These are phyloP conservation scores for Leptographium radiaticola DNA, from an alignment of 2,329 filamentous ascomycete species.

Conservation along the genomic window DNA sequence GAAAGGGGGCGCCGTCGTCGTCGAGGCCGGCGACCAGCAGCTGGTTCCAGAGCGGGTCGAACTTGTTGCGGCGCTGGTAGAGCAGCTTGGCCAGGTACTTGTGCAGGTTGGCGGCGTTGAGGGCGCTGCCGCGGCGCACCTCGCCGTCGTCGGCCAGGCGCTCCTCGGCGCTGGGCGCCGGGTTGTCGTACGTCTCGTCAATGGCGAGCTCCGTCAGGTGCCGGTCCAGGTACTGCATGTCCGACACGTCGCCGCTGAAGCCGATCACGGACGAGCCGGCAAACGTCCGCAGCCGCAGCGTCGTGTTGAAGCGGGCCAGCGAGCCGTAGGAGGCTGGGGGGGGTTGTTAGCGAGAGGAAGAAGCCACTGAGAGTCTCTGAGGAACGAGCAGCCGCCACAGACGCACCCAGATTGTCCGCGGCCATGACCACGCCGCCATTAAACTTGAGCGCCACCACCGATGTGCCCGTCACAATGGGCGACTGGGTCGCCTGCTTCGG, in stretches of 20 bases:
- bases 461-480: conserved; percentile 92
- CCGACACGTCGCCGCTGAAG: conserved; percentile 92
- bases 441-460: conserved; percentile 90
- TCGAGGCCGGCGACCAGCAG: conserved; percentile 84
- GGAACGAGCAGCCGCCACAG: too few relatives aligned
- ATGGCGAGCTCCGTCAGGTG: conserved; percentile 78
- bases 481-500: conserved; percentile 82
- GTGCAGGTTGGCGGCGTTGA: conserved; percentile 90
- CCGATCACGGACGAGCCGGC: conserved; percentile 74
- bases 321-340: conserved; percentile 93
- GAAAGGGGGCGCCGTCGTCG: conserved; percentile 67
- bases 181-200: conserved; percentile 65
- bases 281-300: conserved; percentile 88
- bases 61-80: conserved; percentile 87
- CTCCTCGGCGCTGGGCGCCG: conserved; percentile 18
- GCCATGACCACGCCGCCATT: conserved; percentile 93
- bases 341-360: not conserved
- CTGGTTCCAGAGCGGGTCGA: conserved; percentile 97
- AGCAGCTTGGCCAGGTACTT: conserved; percentile 93
- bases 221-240: conserved; percentile 98
- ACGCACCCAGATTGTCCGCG: conserved; percentile 83
- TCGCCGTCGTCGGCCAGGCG: conserved; percentile 38
- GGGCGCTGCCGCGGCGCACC: conserved; percentile 33
- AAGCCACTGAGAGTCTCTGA: too few relatives aligned
- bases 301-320: conserved; percentile 88